Conservation (phyloP, 352 stramenopile species). For the Stramenopiles sp. region DNA sequence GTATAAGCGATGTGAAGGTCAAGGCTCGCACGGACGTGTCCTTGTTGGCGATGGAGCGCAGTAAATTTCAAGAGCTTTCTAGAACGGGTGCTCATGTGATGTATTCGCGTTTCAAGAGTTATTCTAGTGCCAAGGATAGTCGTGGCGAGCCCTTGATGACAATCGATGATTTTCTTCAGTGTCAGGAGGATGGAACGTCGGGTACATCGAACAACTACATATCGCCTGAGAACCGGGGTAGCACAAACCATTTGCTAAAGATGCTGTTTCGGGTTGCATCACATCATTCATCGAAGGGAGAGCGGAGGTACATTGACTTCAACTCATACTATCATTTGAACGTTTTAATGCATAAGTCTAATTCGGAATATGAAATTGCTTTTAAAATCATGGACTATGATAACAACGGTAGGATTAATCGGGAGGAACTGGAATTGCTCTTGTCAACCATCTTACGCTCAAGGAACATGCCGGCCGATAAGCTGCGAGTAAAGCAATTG, state of each 20-base stretch:
- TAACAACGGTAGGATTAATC: neutral
- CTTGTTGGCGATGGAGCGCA: neutral
- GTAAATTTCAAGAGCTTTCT: neutral
- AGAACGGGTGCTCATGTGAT: neutral
- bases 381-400: neutral
- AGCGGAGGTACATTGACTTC: neutral
- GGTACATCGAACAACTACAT: neutral
- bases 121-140: neutral
- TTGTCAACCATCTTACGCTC: neutral
- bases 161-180: neutral
- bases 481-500: neutral
- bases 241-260: neutral
- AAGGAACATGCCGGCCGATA: neutral
- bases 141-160: neutral
- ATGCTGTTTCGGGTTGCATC: neutral
- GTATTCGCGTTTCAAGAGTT: neutral
- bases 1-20: neutral
- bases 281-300: neutral
- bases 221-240: neutral
- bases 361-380: neutral
- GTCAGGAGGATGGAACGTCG: neutral
- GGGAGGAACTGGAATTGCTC: neutral
- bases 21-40: neutral
- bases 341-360: neutral
- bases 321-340: neutral